Conservation (phyloP, 2,329 filamentous ascomycete species). For the Plectosphaerella cucumerina region DNA sequence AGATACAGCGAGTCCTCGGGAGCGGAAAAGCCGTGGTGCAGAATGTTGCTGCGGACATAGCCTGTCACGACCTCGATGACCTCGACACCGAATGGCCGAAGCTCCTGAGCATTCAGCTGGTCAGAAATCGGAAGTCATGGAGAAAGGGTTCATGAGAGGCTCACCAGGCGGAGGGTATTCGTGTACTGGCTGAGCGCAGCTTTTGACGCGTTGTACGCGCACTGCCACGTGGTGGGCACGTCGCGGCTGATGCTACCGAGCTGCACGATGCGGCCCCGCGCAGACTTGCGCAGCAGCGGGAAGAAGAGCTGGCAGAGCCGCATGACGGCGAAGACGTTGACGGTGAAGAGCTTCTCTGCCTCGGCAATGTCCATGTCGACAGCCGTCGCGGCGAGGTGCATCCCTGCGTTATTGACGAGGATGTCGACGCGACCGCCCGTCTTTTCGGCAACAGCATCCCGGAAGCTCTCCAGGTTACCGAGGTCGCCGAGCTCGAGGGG, state of each 20-base stretch:
- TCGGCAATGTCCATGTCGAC: slow-evolving; percentile 8
- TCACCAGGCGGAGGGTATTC: slow-evolving; percentile 9
- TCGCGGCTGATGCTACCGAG: slow-evolving; percentile 8
- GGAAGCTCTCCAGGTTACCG: neutral
- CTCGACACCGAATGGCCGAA: slow-evolving; percentile 7
- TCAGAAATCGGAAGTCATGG: slow-evolving; percentile 1
- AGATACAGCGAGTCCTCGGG: slow-evolving; percentile 7
- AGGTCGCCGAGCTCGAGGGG: slow-evolving; percentile 8
- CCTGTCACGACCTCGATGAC: slow-evolving; percentile 11
- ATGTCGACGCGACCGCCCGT: slow-evolving; percentile 10
- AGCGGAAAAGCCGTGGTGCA: slow-evolving; percentile 6
- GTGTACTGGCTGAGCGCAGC: slow-evolving; percentile 7
- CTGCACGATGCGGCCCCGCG: slow-evolving; percentile 10
- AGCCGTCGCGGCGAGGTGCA: slow-evolving; percentile 9
- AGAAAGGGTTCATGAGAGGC: neutral
- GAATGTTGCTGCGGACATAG: slow-evolving; percentile 8
- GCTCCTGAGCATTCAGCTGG: slow-evolving; percentile 5
- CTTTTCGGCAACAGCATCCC: slow-evolving; percentile 3
- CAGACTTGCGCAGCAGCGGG: slow-evolving; percentile 6
- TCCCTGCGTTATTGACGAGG: slow-evolving; percentile 12
- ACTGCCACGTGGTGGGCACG: slow-evolving; percentile 9
- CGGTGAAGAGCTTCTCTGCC: slow-evolving; percentile 7
- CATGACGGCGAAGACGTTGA: slow-evolving; percentile 14
- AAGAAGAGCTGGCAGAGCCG: slow-evolving; percentile 10
- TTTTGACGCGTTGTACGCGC: slow-evolving; percentile 12